Percentiles rank a stretch among this genome's conserved stretches.
These are phyloP conservation scores for Xylaria palmicola DNA, from an alignment of 495 filamentous ascomycete genomes.

Conservation along the genomic window DNA sequence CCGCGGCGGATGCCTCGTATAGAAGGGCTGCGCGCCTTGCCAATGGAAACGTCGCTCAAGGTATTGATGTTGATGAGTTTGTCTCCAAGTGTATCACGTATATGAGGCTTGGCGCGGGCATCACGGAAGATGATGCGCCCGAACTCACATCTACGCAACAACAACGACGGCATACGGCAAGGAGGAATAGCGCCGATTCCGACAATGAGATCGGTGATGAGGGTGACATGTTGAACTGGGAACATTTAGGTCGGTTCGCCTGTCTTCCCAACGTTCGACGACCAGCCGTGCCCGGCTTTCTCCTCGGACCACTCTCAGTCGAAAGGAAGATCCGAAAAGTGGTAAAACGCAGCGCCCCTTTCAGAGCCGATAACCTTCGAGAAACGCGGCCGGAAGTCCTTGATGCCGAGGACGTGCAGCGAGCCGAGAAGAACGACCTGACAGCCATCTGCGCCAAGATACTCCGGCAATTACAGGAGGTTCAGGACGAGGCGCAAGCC, in stretches of 20 bases:
- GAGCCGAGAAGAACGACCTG: conserved; percentile 70
- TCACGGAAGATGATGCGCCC: conserved; percentile 38
- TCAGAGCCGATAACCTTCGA: conserved; percentile 60
- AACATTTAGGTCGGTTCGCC: conserved; percentile 72
- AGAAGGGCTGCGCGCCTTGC: conserved; percentile 70
- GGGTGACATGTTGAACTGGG: conserved; percentile 86
- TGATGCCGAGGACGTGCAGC: conserved; percentile 64
- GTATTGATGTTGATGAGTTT: conserved; percentile 90
- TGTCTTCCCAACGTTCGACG: conserved; percentile 70
- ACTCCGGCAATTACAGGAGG: conserved; percentile 47
- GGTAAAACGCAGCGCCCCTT: conserved; percentile 62
- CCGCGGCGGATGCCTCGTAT: conserved; percentile 70
- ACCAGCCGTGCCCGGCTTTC: conserved; percentile 76
- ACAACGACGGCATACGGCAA: conserved; percentile 33
- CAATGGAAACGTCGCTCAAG: conserved; percentile 64
- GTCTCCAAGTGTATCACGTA: conserved; percentile 86
- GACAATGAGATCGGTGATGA: conserved; percentile 61
- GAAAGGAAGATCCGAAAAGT: conserved; percentile 75
- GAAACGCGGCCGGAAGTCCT: conserved; percentile 76
- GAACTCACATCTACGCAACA: conserved; percentile 50
- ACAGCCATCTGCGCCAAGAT: conserved; percentile 66
- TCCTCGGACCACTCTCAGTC: conserved; percentile 85
- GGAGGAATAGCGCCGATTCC: conserved; percentile 32
- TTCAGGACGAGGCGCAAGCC: conserved; percentile 42
- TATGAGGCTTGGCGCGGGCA: conserved; percentile 65